A percentile compares a stretch with the other conserved stretches of the same genome.
Evolutionary conservation across 176 grass and related monocot species (phyloP).

Genomic region (Oryza glaberrima): DNA sequence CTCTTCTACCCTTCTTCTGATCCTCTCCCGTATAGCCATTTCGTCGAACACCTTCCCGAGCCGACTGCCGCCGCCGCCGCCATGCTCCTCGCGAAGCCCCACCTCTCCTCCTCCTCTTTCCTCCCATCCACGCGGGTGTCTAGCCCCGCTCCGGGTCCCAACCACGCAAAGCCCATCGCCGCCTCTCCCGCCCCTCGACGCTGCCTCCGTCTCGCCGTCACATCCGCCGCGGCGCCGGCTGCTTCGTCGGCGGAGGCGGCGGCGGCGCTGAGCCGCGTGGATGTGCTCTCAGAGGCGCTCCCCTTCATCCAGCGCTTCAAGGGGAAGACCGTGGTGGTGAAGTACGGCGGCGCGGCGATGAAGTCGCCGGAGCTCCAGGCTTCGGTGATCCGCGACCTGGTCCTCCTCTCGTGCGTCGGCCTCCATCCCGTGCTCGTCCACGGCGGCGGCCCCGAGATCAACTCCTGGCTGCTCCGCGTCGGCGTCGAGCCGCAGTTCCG

Average conservation of each 20-base stretch:
- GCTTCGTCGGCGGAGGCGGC: background rate
- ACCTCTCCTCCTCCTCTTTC: conserved; percentile 16
- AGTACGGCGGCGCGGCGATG: conserved; percentile 80
- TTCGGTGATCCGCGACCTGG: conserved; percentile 71
- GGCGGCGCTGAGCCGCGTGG: conserved; percentile 37
- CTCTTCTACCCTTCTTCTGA: background rate
- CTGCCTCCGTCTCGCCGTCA: conserved; percentile 33
- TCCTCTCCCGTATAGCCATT: conserved; percentile 22
- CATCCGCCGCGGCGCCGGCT: background rate
- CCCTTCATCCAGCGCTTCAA: conserved; percentile 81
- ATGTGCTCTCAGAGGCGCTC: conserved; percentile 77
- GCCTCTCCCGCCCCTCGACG: background rate
- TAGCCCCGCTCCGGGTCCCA: conserved; percentile 5
- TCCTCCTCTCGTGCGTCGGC: conserved; percentile 73
- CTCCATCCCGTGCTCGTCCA: conserved; percentile 70
- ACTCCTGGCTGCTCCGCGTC: conserved; percentile 62
- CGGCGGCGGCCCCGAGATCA: conserved; percentile 75
- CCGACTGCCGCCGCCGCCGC: background rate
- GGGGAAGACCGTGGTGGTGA: conserved; percentile 79
- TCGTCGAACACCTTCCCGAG: conserved; percentile 24
- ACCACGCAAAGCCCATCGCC: conserved; percentile 10
- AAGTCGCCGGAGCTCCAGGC: conserved; percentile 62
- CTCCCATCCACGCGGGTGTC: conserved; percentile 5
- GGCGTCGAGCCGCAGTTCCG: conserved; percentile 66
- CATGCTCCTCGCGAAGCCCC: conserved; percentile 51